These are phyloP conservation scores for Lavandula angustifolia DNA, from an alignment of 257 asterid species.

Conservation along the genomic window DNA sequence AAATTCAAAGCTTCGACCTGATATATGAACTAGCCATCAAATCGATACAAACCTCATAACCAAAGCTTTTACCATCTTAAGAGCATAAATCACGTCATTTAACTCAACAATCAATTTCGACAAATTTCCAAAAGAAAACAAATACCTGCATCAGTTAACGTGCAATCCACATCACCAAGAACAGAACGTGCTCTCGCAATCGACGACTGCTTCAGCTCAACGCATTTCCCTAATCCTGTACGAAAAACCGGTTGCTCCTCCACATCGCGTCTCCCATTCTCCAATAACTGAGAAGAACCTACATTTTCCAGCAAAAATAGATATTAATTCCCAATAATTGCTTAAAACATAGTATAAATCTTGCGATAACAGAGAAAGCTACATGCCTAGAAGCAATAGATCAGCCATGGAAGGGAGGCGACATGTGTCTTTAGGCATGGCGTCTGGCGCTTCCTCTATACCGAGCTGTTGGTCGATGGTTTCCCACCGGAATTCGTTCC, in stretches of 20 bases:
- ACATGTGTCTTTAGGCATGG: constrained; percentile 37
- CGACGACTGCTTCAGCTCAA: constrained; percentile 58
- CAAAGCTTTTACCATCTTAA: background rate
- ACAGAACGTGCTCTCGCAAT: constrained; percentile 69
- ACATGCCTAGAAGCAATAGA: constrained; percentile 73
- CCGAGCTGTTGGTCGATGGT: constrained; percentile 37
- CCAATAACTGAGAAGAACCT: constrained; percentile 65
- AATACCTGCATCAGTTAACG: constrained; percentile 34
- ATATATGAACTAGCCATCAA: background rate
- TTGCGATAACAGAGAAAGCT: background rate
- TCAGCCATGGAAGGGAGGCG: constrained; percentile 89
- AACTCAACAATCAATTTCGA: constrained; percentile 5
- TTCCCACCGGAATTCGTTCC: constrained; percentile 67
- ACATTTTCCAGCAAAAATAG: background rate
- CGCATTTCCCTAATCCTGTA: constrained; percentile 69
- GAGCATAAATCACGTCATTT: background rate
- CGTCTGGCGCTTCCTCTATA: constrained; percentile 30
- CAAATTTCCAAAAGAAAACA: background rate
- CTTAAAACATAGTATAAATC: background rate
- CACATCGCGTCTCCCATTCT: constrained; percentile 36
- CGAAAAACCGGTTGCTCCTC: constrained; percentile 53
- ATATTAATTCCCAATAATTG: background rate
- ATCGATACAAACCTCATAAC: background rate
- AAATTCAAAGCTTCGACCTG: constrained; percentile 1
- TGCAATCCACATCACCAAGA: constrained; percentile 47